Evolutionary conservation across 1,284 basidiomycete genomes (phyloP), one percentile per base, ranked within the genome.

Genomic region (Sporisorium graminicola): DNA sequence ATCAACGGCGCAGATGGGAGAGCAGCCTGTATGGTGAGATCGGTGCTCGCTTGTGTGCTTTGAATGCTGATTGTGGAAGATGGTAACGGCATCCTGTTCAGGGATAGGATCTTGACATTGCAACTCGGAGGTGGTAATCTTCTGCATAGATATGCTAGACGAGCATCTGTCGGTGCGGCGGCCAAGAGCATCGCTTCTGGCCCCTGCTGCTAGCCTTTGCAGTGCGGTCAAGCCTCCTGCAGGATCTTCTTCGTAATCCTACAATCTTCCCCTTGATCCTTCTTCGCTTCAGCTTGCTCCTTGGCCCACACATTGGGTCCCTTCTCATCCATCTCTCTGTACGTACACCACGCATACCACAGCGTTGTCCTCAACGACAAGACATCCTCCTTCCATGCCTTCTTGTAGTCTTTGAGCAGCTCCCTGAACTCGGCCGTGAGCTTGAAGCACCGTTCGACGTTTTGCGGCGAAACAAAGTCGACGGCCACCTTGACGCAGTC

Each of bases 401-500:
- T 91, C 50, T 63, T 60, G 58, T 71, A 89, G 37, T 79, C 77
- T 82, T 92, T 91, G 81, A 96, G 95, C 87, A 95, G 91, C 82
- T 91, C 90, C 64, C 94, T 89, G 87, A 97, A 98, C 87, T 98
- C 95, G 71, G 89, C 88, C 58, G 93, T 94, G 58, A 97, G 88
- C 85, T 89, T 88, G 86, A 93, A 93, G 86, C 94, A 96, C 24
- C 93, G 89, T 58, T 88, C 88, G 40, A 97, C 91, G 83, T 96
- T 97, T 87, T 98, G 93, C 16, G 94, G 92, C 87, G 92, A 94
- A 74, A 98, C 94, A 87, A 95, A 98, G 87, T 98, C 95, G 75
- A 93, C 89, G n/a, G 95, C 95, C 52, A 97, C 93, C 87, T 98
- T 98, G 88, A 98, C 92, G 85, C 93, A 96, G 85, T 97, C 94